Base-by-base conservation (phyloP, 192 early-diverging fungal genomes). In the Backusella circina region DNA sequence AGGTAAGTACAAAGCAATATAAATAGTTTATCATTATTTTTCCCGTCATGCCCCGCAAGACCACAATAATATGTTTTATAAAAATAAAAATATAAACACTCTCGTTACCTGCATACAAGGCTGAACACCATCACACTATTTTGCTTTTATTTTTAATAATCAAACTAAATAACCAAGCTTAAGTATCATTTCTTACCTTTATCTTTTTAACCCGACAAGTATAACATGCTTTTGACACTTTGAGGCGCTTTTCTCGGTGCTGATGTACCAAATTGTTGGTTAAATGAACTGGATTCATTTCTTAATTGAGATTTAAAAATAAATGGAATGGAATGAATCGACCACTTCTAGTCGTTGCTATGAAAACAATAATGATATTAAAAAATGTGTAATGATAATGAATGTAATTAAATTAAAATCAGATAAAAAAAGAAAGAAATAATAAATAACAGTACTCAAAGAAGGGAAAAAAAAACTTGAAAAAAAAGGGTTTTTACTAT, bases 101-200 rank as follows among this genome's bases (percentile, higher is more conserved):
- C 1, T 33, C 2, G 10, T 73, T 78, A 78, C 77, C 77, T 78
- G 77, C 77, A 78, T 78, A 65, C 77, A 78, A 21, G 77, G 77
- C 66, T 78, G 77, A 9, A 78, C 28, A 33, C 77, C 77, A 78
- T 78, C 77, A 39, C 77, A 78, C 77, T 78, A 39, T 57, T 70
- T 31, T 15, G 3, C 1, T 8, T 16, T 31, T 5, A 38, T 28
- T 23, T 26, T 57, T 57, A 57, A 26, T 26, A 57, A 21, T 57
- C 13, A 4, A 23, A 57, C 44, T 5, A 5, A 54, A 50, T 2
- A 50, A 50, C 9, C 9, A 26, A 54, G 8, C 7, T 12, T 57
- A 28, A 57, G 3, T 12, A 26, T 41, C 21, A 26, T 15, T 16
- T 12, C 44, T 65, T 72, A 77, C 76, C 70, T 77, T 77, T 5